Percentiles rank a stretch among this genome's conserved stretches.
Conservation (phyloP, 139 green algal genomes). For the Nannochloris sp. region DNA sequence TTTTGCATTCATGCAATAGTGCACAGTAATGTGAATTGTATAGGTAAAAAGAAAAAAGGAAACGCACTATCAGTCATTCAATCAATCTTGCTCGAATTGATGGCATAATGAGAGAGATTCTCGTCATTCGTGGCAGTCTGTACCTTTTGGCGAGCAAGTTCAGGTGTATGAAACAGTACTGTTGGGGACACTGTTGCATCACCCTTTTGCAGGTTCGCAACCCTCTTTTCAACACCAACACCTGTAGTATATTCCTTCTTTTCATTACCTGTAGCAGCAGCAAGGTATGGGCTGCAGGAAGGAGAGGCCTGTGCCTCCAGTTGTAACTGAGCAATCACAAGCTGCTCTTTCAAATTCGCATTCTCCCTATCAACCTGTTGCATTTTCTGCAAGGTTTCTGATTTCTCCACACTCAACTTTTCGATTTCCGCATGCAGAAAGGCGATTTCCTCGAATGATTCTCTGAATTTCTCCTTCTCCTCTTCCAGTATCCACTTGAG, state of each 20-base stretch:
- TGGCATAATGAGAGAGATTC: background rate
- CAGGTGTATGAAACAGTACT: too few species aligned
- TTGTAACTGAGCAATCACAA: background rate
- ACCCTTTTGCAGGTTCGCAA: too few species aligned
- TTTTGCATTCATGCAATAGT: too few species aligned
- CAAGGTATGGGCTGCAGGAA: background rate
- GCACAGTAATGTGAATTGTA: too few species aligned
- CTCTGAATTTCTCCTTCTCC: slow-evolving; percentile 15
- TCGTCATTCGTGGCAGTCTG: too few species aligned
- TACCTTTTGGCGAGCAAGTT: too few species aligned
- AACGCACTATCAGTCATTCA: too few species aligned
- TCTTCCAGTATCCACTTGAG: background rate
- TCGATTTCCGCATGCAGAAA: slow-evolving; percentile 7
- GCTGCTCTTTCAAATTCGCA: background rate
- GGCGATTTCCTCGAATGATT: background rate
- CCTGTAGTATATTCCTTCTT: too few species aligned
- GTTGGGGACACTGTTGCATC: too few species aligned
- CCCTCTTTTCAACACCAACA: too few species aligned
- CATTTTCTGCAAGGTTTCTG: slow-evolving; percentile 8
- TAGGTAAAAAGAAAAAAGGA: too few species aligned
- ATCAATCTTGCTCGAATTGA: slow-evolving; percentile 6
- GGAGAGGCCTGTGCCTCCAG: background rate
- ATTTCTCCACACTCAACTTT: slow-evolving; percentile 3
- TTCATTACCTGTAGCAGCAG: too few species aligned
- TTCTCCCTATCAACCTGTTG: background rate